phyloP scores from a whole-genome alignment of 257 asterid species.

The Lavandula angustifolia region DNA sequence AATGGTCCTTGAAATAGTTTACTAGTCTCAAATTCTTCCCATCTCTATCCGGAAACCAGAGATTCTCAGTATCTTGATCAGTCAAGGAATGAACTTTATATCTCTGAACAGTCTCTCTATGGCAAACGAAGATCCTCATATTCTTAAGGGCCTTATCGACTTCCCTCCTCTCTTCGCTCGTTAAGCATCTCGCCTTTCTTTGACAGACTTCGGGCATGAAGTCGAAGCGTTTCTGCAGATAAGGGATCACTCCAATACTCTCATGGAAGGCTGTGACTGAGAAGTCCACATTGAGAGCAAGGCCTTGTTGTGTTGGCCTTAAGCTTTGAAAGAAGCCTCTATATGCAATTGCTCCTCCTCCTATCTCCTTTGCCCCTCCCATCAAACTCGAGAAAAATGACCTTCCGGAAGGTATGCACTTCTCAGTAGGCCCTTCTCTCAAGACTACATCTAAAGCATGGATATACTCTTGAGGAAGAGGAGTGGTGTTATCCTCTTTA shows the following conservation, averaged over 20 bases:
- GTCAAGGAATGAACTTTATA: constrained; percentile 76
- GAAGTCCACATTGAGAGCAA: constrained; percentile 84
- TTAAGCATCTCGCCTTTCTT: constrained; percentile 46
- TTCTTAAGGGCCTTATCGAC: constrained; percentile 77
- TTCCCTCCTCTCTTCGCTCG: constrained; percentile 59
- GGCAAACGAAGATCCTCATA: constrained; percentile 84
- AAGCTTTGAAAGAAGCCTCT: constrained; percentile 92
- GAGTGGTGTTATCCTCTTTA: constrained; percentile 46
- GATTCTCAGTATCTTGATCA: constrained; percentile 57
- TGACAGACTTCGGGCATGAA: constrained; percentile 57
- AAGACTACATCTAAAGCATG: constrained; percentile 90
- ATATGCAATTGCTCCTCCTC: constrained; percentile 88
- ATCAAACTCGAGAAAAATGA: constrained; percentile 69
- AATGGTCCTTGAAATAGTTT: constrained; percentile 78
- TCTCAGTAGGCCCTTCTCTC: constrained; percentile 67
- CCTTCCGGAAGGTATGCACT: constrained; percentile 62
- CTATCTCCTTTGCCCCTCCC: constrained; percentile 81
- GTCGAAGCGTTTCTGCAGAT: constrained; percentile 65
- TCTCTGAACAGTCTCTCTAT: constrained; percentile 80
- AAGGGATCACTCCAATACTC: constrained; percentile 82
- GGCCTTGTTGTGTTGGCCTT: constrained; percentile 93
- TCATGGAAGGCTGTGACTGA: constrained; percentile 95
- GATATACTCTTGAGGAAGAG: constrained; percentile 92
- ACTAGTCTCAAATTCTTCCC: constrained; percentile 58
- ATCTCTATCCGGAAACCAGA: constrained; percentile 80